Evolutionary conservation across 1,139 yeast species (phyloP).

Genomic region (Pichia sp.): DNA sequence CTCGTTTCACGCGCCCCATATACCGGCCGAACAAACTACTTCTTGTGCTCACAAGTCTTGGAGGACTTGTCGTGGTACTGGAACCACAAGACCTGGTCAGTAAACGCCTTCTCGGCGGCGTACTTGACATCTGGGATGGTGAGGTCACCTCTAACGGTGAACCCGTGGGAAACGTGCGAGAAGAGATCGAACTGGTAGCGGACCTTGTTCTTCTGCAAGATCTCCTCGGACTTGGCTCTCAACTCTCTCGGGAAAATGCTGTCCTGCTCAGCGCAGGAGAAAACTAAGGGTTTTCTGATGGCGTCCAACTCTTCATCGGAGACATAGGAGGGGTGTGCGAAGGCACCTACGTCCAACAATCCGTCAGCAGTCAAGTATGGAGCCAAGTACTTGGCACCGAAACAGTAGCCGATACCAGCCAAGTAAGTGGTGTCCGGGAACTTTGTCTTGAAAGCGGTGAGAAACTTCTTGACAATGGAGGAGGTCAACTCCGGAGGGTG

Average conservation of each 20-base stretch:
- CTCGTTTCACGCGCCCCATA: not conserved
- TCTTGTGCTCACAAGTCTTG: not conserved
- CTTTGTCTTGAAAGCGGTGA: conserved; percentile 39
- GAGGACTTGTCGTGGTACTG: conserved; percentile 22
- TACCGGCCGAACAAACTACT: not conserved
- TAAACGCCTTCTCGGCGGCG: conserved; percentile 66
- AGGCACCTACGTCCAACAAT: conserved; percentile 55
- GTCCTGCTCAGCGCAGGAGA: conserved; percentile 74
- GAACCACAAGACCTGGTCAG: conserved; percentile 59
- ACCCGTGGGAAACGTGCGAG: conserved; percentile 69
- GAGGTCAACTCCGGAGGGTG: conserved; percentile 50
- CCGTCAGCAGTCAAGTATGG: conserved; percentile 50
- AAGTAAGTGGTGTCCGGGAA: conserved; percentile 47
- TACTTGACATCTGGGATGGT: conserved; percentile 50
- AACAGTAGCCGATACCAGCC: conserved; percentile 75
- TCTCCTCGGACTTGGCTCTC: conserved; percentile 57
- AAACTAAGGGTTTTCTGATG: conserved; percentile 55
- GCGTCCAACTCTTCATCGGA: conserved; percentile 58
- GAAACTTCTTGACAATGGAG: conserved; percentile 42
- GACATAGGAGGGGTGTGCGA: conserved; percentile 79
- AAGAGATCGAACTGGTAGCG: conserved; percentile 58
- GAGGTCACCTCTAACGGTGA: conserved; percentile 70
- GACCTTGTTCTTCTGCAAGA: conserved; percentile 43
- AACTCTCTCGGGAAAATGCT: conserved; percentile 55
- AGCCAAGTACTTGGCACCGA: conserved; percentile 69